A percentile compares a stretch with the other conserved stretches of the same genome.
Conservation (phyloP, 345 rosid genomes). For the Linum lewisii region DNA sequence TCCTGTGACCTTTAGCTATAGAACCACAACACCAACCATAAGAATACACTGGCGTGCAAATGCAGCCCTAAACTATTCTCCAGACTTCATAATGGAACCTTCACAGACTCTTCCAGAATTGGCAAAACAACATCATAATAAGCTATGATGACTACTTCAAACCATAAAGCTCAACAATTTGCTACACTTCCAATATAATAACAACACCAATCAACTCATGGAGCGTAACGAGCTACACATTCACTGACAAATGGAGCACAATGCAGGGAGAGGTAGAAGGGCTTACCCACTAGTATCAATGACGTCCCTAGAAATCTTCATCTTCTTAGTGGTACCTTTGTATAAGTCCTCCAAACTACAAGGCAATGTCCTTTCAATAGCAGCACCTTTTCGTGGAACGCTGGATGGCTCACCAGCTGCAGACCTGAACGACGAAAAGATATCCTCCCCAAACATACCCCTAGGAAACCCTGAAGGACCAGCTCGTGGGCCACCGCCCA, state of each 20-base stretch:
- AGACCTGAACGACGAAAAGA: slow-evolving; percentile 38
- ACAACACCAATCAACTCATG: neutral
- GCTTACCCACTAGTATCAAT: slow-evolving; percentile 55
- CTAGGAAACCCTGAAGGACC: slow-evolving; percentile 43
- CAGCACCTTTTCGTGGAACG: slow-evolving; percentile 50
- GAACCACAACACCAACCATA: neutral
- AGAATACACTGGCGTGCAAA: neutral
- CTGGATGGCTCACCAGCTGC: slow-evolving; percentile 35
- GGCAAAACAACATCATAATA: too few species aligned
- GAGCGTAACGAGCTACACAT: neutral
- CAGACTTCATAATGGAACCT: neutral
- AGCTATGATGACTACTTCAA: slow-evolving; percentile 3
- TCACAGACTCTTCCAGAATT: neutral
- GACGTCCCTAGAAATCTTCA: slow-evolving; percentile 84
- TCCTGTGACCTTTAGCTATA: neutral
- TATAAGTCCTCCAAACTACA: slow-evolving; percentile 88
- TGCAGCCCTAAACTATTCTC: too few species aligned
- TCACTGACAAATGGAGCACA: neutral
- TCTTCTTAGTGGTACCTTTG: slow-evolving; percentile 78
- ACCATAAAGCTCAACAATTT: slow-evolving; percentile 12
- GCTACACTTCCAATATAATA: too few species aligned
- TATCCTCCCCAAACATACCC: slow-evolving; percentile 49
- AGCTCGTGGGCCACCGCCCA: slow-evolving; percentile 39
- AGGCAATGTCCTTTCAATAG: slow-evolving; percentile 64
- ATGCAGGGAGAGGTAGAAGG: neutral